phyloP scores from a whole-genome alignment of 164 flowering plant species.

The Euptelea pleiosperma region DNA sequence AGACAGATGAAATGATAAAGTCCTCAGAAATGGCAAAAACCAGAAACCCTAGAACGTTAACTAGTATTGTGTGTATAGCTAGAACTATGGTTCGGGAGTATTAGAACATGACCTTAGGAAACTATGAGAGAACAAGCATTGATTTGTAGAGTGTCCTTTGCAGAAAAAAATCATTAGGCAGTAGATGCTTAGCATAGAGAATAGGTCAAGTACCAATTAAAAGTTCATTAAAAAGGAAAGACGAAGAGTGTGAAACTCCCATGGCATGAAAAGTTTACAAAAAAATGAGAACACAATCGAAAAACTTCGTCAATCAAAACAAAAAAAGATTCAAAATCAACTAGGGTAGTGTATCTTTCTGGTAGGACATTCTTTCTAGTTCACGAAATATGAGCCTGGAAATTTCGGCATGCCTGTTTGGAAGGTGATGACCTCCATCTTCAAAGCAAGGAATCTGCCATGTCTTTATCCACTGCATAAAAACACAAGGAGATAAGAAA shows the following conservation, averaged over 20 bases:
- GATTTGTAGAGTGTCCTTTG: no score
- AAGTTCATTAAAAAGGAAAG: background rate
- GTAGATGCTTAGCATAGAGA: no score
- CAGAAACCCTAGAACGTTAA: no score
- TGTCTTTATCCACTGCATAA: slow-evolving; percentile 96
- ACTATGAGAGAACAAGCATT: no score
- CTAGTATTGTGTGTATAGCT: no score
- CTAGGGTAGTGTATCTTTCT: slow-evolving; percentile 66
- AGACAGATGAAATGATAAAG: no score
- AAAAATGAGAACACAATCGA: background rate
- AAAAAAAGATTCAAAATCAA: slow-evolving; percentile 24
- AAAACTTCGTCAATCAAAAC: background rate
- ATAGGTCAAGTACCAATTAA: background rate
- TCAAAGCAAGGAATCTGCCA: slow-evolving; percentile 97
- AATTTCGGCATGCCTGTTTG: slow-evolving; percentile 97
- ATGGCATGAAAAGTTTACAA: slow-evolving; percentile 2
- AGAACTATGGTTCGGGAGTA: no score
- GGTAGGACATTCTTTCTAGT: slow-evolving; percentile 58
- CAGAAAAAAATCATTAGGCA: no score
- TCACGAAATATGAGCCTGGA: slow-evolving; percentile 89
- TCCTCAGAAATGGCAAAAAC: no score
- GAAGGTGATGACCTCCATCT: slow-evolving; percentile 95
- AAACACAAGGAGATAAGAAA: slow-evolving; percentile 6
- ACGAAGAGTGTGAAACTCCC: background rate
- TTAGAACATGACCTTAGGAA: no score